Evolutionary conservation across 768 basidiomycete genomes (phyloP).

Genomic region (Kwoniella europaea): DNA sequence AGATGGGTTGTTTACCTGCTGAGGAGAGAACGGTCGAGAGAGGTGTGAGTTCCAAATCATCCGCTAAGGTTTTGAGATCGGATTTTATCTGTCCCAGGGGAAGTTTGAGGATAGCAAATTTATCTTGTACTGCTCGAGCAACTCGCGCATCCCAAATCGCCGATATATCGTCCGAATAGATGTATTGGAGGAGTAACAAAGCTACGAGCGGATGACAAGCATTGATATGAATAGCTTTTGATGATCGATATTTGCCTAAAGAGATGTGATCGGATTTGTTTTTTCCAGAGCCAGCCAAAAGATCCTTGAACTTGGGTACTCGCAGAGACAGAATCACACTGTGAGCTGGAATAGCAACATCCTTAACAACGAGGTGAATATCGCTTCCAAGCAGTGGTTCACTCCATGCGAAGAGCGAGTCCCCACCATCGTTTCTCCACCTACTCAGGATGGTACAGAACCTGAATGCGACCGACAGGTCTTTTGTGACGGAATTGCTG

Average conservation of each 20-base stretch:
- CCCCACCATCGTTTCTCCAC: constrained; percentile 48
- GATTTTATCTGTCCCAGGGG: constrained; percentile 64
- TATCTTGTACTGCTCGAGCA: constrained; percentile 60
- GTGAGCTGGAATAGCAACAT: constrained; percentile 56
- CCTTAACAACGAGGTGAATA: constrained; percentile 63
- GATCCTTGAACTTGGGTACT: constrained; percentile 24
- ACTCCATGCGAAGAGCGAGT: constrained; percentile 49
- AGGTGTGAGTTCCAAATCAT: constrained; percentile 66
- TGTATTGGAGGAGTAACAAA: constrained; percentile 76
- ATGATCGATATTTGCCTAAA: constrained; percentile 2
- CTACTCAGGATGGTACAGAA: constrained; percentile 48
- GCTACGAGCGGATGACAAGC: constrained; percentile 71
- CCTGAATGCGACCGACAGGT: constrained; percentile 48
- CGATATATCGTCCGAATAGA: constrained; percentile 85
- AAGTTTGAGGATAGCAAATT: constrained; percentile 54
- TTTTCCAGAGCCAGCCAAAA: constrained; percentile 22
- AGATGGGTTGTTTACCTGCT: constrained; percentile 66
- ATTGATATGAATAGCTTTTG: constrained; percentile 58
- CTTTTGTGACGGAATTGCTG: constrained; percentile 50
- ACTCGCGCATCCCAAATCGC: constrained; percentile 84
- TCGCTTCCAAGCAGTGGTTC: constrained; percentile 68
- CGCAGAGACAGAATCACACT: constrained; percentile 36
- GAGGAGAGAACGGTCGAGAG: constrained; percentile 67
- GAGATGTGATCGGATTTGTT: constrained; percentile 21
- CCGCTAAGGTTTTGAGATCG: constrained; percentile 69